Evolutionary conservation across 495 filamentous ascomycete genomes (phyloP), one percentile per base, ranked within the genome.

Genomic region (Staphylotrichum longicolle): DNA sequence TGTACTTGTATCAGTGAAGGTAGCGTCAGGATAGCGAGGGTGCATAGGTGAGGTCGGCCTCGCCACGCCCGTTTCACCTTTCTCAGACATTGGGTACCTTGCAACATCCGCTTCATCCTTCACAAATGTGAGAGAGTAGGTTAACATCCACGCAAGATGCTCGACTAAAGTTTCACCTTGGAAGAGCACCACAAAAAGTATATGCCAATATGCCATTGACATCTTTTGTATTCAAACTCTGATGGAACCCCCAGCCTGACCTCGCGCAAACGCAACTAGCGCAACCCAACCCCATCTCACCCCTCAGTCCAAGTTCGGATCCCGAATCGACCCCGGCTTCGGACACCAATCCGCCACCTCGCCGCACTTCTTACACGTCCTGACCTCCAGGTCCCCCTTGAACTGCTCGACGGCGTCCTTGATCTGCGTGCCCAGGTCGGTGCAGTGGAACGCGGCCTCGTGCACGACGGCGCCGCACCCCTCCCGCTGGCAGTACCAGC

Each of bases 401-500:
- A 96, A 97, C 49, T 76, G 82, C 70, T 96, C 86, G 37, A 98
- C 93, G 6, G 93, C 95, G 58, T 82, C 86, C 81, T 96, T 98
- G 60, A 98, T 92, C 82, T 98, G 94, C 46, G 91, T 96, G n/a
- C 94, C 94, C 54, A 98, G 73, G 74, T 98, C 88, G 48, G 88
- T 91, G 68, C 91, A 96, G 68, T 93, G 85, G 71, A 98, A 98
- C 6, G 80, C 76, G 44, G 86, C 88, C 78, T 98, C 93, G 75
- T 93, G 86, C 4, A 98, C 93, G 52, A 94, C 73, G 61, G 82
- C 80, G 14, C 77, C 74, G 70, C 91, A 96, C 9, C 70, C 73
- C 68, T 59, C 57, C n/a, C 33, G 1, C 50, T 82, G 81, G 68
- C 91, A 94, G 73, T 98, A 98, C 94, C 94, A 98, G 32, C 93